These are phyloP conservation scores for Nothopassalora personata DNA, from an alignment of 2,329 filamentous ascomycete species.

Conservation along the genomic window DNA sequence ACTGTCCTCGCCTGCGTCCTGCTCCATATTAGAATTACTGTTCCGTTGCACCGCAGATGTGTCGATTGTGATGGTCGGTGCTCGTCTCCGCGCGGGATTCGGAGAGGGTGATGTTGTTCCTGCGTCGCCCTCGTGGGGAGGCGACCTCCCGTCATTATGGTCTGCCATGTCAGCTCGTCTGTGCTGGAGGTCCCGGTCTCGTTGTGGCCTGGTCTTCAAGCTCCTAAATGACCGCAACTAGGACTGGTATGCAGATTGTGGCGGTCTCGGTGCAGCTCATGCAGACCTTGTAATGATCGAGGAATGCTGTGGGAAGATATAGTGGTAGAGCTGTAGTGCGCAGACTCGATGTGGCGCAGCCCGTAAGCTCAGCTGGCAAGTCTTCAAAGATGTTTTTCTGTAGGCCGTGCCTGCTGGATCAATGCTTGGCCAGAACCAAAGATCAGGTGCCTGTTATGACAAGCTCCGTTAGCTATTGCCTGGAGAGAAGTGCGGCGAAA, in stretches of 20 bases:
- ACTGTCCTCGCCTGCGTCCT: conserved; percentile 30
- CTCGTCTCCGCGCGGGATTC: conserved; percentile 29
- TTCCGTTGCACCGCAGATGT: conserved; percentile 44
- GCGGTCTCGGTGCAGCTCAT: conserved; percentile 4
- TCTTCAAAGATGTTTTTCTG: neutral
- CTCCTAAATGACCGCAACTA: neutral
- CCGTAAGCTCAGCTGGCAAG: neutral
- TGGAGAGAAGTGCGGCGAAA: neutral
- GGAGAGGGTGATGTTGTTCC: conserved; percentile 12
- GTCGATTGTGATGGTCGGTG: conserved; percentile 49
- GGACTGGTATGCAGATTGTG: neutral
- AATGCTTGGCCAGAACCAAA: neutral
- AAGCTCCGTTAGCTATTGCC: neutral
- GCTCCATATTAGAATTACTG: conserved; percentile 27
- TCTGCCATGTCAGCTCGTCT: conserved; percentile 2
- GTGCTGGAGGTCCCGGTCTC: neutral
- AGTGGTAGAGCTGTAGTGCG: neutral
- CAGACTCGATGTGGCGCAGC: neutral
- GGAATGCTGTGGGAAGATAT: neutral
- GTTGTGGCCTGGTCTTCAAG: neutral
- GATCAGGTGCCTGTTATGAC: neutral
- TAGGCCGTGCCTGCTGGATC: neutral
- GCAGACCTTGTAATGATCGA: conserved; percentile 1
- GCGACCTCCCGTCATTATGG: neutral
- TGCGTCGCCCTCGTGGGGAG: neutral